Evolutionary conservation across 2,329 filamentous ascomycete species (phyloP).

Genomic region (Colletotrichum sublineola): DNA sequence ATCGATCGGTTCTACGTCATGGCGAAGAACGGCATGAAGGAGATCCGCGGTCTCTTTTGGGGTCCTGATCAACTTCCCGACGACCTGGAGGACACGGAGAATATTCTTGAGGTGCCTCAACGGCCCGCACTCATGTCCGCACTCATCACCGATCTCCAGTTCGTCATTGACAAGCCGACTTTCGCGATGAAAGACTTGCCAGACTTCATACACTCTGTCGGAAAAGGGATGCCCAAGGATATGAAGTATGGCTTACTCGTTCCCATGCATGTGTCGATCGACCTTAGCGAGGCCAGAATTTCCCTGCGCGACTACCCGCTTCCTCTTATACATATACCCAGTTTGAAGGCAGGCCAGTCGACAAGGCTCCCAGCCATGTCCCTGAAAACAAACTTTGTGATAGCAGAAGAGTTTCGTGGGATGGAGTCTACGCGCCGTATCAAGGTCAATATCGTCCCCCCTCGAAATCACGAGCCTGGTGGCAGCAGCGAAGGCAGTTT

Average conservation of each 20-base stretch:
- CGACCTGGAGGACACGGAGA: slow-evolving; percentile 85
- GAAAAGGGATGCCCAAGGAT: slow-evolving; percentile 95
- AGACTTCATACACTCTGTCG: slow-evolving; percentile 86
- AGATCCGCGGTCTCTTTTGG: slow-evolving; percentile 84
- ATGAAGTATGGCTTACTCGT: slow-evolving; percentile 92
- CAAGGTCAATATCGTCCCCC: slow-evolving; percentile 86
- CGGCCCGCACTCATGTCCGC: slow-evolving; percentile 86
- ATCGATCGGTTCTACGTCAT: slow-evolving; percentile 82
- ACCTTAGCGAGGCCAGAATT: slow-evolving; percentile 91
- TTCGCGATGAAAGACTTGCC: slow-evolving; percentile 88
- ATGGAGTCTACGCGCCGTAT: slow-evolving; percentile 84
- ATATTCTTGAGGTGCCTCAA: slow-evolving; percentile 86
- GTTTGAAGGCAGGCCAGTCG: slow-evolving; percentile 83
- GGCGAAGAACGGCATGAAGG: slow-evolving; percentile 80
- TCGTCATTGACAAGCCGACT: slow-evolving; percentile 91
- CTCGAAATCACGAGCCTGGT: slow-evolving; percentile 69
- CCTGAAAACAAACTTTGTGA: slow-evolving; percentile 90
- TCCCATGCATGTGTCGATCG: slow-evolving; percentile 89
- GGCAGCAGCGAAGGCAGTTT: slow-evolving; percentile 74
- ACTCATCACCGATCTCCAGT: slow-evolving; percentile 85
- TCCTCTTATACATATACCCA: slow-evolving; percentile 90
- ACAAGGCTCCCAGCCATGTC: slow-evolving; percentile 84
- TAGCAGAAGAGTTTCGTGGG: slow-evolving; percentile 92
- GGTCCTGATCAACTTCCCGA: slow-evolving; percentile 85
- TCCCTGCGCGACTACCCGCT: slow-evolving; percentile 93